phyloP scores from a whole-genome alignment of 768 basidiomycete genomes.

The Termitomyces sp. region DNA sequence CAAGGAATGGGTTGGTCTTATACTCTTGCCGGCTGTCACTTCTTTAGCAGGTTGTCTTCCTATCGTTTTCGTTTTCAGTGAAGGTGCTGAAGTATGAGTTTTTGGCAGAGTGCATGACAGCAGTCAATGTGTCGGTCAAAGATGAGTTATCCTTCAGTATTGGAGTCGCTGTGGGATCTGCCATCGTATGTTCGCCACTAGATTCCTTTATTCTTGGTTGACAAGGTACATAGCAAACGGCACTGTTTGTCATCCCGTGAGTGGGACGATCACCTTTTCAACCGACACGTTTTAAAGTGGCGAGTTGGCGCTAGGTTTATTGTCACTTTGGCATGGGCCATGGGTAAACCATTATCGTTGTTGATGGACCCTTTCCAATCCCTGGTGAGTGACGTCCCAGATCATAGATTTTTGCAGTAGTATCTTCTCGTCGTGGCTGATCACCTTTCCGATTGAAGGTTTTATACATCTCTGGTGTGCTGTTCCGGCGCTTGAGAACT shows the following conservation, averaged over 20 bases:
- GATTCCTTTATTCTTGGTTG: not conserved
- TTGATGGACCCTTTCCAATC: conserved; percentile 91
- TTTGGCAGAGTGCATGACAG: conserved; percentile 74
- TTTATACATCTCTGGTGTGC: conserved; percentile 9
- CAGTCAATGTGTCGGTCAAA: conserved; percentile 87
- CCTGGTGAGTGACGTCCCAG: conserved; percentile 37
- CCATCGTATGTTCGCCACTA: conserved; percentile 49
- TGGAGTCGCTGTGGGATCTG: conserved; percentile 85
- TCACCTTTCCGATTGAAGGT: conserved; percentile 37
- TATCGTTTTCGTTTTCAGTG: not conserved
- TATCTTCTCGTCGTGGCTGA: not conserved
- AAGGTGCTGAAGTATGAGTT: not conserved
- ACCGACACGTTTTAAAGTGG: not conserved
- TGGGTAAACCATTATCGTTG: conserved; percentile 74
- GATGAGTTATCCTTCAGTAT: conserved; percentile 84
- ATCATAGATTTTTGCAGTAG: not conserved
- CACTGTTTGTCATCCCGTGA: conserved; percentile 80
- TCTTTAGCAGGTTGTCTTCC: conserved; percentile 58
- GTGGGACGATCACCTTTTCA: conserved; percentile 16
- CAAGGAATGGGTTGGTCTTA: conserved; percentile 86
- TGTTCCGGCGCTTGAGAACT: not conserved
- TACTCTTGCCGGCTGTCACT: conserved; percentile 81
- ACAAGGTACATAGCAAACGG: conserved; percentile 54
- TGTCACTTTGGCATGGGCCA: conserved; percentile 71
- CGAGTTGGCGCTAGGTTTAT: conserved; percentile 45